Evolutionary conservation across 2,329 filamentous ascomycete species (phyloP), one percentile per base, ranked within the genome.

Genomic region (Aspergillus luchuensis): DNA sequence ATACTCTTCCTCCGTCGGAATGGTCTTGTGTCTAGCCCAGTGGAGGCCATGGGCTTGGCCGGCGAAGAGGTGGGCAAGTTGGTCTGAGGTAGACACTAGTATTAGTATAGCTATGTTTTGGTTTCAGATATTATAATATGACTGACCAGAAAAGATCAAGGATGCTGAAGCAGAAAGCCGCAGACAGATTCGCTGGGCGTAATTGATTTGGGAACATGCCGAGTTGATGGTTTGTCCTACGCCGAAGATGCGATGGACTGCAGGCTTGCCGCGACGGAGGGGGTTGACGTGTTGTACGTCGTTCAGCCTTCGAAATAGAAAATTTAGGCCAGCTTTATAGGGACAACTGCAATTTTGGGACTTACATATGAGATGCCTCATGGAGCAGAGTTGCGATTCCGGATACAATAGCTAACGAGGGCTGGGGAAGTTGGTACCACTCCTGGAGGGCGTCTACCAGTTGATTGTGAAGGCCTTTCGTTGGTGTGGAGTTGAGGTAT

Each of bases 211-310:
- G 56, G 76, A 78, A 57, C 78, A 80, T 6, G 77, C 79, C 15
- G 72, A 74, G 67, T 81, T 81, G 63, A 81, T 79, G 5, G 79
- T 79, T 58, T 79, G 79, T 2, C 76, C 69, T 1, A 69, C 67
- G 7, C 79, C 80, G 62, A 78, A 81, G 45, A 81, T 74, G 41
- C 63, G 72, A 64, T 81, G 79, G 0, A 78, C 73, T 1, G 76
- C 72, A 2, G 80, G 78, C 1, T 73, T 61, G 2, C 79, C 79
- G 10, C 80, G 70, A 5, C 79, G 74, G 8, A 81, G 69, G 5
- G 64, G 60, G 0, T 77, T 80, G 43, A 67, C 67, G 63, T 81
- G 80, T 64, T 82, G 71, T 17, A 82, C 74, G 58, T 82, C 79
- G 64, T 82, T 79, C 54, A 81, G 70, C 56, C 68, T 71, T 28